Percentiles rank a stretch among this genome's conserved stretches.
These are phyloP conservation scores for Pseudomassariella vexata DNA, from an alignment of 2,329 filamentous ascomycete genomes.

Conservation along the genomic window DNA sequence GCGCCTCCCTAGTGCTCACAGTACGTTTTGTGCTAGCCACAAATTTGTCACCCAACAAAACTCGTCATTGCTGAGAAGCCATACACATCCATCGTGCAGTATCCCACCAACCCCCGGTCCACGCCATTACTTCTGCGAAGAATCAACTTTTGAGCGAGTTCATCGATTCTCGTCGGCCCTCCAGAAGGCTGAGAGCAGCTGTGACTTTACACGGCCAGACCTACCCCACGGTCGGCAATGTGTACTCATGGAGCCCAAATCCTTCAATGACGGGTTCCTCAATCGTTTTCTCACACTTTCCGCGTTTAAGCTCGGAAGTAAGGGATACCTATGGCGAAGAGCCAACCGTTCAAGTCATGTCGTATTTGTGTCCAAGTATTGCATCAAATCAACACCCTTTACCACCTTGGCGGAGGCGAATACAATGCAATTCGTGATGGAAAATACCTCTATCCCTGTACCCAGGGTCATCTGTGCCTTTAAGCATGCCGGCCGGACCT, in stretches of 20 bases:
- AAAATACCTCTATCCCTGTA: constrained; percentile 37
- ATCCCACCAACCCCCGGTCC: too few species aligned
- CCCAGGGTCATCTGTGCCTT: constrained; percentile 39
- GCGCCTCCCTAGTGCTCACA: too few species aligned
- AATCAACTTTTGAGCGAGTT: too few species aligned
- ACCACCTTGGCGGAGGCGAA: constrained; percentile 29
- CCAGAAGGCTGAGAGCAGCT: too few species aligned
- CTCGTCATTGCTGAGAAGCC: too few species aligned
- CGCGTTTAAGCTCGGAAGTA: neutral
- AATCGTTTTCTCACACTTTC: constrained; percentile 4
- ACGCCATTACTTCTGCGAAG: too few species aligned
- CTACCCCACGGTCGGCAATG: too few species aligned
- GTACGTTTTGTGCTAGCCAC: too few species aligned
- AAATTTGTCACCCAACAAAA: too few species aligned
- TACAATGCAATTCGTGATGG: constrained; percentile 31
- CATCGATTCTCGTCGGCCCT: too few species aligned
- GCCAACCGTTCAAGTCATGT: constrained; percentile 1
- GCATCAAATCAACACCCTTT: constrained; percentile 21
- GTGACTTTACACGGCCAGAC: too few species aligned
- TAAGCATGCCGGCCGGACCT: constrained; percentile 27
- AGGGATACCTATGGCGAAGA: constrained; percentile 1
- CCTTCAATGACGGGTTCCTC: neutral
- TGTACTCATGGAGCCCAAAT: constrained; percentile 3
- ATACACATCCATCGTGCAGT: too few species aligned
- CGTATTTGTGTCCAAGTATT: constrained; percentile 2